These are phyloP conservation scores for Pichia sp. DNA, from an alignment of 1,139 yeast species.

Conservation along the genomic window DNA sequence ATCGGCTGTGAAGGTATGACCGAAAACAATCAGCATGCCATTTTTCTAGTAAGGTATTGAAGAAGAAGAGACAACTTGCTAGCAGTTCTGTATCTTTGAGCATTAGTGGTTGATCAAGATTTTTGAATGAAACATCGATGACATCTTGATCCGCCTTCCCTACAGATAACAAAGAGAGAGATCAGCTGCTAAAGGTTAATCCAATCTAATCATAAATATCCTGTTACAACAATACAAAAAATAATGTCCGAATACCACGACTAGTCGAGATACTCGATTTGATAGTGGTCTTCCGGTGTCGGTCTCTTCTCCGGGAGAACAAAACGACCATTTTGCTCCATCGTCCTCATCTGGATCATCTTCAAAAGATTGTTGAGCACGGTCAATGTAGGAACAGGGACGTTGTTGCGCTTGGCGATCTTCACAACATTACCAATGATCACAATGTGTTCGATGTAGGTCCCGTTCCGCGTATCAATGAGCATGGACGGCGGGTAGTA, in stretches of 20 bases:
- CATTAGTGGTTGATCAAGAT: slow-evolving; percentile 66
- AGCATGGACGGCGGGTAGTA: slow-evolving; percentile 28
- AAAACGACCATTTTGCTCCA: slow-evolving; percentile 48
- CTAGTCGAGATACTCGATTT: slow-evolving; percentile 12
- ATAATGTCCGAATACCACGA: too few relatives aligned
- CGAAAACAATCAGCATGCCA: slow-evolving; percentile 66
- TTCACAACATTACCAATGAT: slow-evolving; percentile 68
- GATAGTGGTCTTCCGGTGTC: slow-evolving; percentile 20
- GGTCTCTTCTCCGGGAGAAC: slow-evolving; percentile 40
- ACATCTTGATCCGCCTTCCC: slow-evolving; percentile 50
- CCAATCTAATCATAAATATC: too few relatives aligned
- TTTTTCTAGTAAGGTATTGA: slow-evolving; percentile 43
- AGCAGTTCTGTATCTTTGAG: slow-evolving; percentile 48
- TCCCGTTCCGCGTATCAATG: slow-evolving; percentile 65
- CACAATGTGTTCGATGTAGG: slow-evolving; percentile 64
- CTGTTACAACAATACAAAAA: too few relatives aligned
- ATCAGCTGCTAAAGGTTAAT: too few relatives aligned
- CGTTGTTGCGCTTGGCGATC: slow-evolving; percentile 49
- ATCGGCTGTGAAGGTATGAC: slow-evolving; percentile 69
- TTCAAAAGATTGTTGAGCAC: slow-evolving; percentile 55
- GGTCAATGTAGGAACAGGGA: slow-evolving; percentile 53
- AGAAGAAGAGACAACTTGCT: slow-evolving; percentile 46
- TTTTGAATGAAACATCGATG: slow-evolving; percentile 59
- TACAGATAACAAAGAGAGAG: too few relatives aligned
- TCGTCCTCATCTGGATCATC: slow-evolving; percentile 53